Evolutionary conservation across 2,329 filamentous ascomycete species (phyloP).

Genomic region (Penicillium sclerotigenum): DNA sequence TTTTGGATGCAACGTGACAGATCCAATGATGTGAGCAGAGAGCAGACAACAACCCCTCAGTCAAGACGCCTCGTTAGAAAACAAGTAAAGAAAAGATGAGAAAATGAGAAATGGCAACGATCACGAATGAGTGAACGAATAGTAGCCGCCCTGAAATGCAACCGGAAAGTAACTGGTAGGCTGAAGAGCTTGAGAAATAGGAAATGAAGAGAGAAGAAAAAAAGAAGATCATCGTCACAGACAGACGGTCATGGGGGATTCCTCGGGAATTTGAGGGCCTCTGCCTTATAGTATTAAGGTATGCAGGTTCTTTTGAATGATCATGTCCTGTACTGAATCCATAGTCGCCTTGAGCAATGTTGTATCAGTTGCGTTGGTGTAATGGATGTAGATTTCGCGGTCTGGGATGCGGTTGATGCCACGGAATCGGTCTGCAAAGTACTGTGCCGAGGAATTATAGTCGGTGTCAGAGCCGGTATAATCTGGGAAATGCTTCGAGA

Average conservation of each 20-base stretch:
- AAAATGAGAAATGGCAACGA: slow-evolving; percentile 6
- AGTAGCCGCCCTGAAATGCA: slow-evolving; percentile 28
- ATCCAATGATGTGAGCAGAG: slow-evolving; percentile 18
- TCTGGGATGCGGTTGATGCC: slow-evolving; percentile 65
- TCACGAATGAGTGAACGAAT: slow-evolving; percentile 10
- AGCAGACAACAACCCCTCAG: slow-evolving; percentile 19
- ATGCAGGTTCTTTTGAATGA: slow-evolving; percentile 78
- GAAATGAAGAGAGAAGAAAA: slow-evolving; percentile 16
- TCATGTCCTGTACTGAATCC: slow-evolving; percentile 82
- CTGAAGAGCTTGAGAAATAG: slow-evolving; percentile 17
- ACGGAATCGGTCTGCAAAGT: slow-evolving; percentile 78
- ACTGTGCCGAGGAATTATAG: slow-evolving; percentile 71
- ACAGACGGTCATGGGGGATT: slow-evolving; percentile 21
- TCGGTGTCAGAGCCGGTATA: slow-evolving; percentile 70
- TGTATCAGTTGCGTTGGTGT: slow-evolving; percentile 61
- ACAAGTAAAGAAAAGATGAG: slow-evolving; percentile 11
- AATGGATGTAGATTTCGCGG: slow-evolving; percentile 58
- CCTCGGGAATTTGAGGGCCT: slow-evolving; percentile 12
- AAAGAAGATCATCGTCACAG: slow-evolving; percentile 20
- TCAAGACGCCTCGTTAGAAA: slow-evolving; percentile 21
- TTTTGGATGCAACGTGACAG: slow-evolving; percentile 26
- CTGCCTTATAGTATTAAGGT: slow-evolving; percentile 64
- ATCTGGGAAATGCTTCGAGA: slow-evolving; percentile 73
- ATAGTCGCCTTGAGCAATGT: slow-evolving; percentile 83
- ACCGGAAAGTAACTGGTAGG: slow-evolving; percentile 19